phyloP scores from a whole-genome alignment of 306 rosid species.

The Ormosia semicastrata region DNA sequence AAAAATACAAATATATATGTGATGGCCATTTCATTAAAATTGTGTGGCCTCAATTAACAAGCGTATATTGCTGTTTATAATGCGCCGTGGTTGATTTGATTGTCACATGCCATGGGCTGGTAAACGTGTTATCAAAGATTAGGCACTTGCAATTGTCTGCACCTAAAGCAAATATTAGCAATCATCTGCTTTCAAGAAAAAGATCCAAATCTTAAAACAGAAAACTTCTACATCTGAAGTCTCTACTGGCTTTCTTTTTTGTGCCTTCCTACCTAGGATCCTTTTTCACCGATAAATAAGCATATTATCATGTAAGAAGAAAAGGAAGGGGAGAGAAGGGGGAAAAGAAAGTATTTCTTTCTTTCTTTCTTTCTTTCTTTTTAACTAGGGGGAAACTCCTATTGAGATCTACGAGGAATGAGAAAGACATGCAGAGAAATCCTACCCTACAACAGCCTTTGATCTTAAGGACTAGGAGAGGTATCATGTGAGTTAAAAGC shows the following conservation, averaged over 20 bases:
- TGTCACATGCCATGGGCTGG: not conserved
- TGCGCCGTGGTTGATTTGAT: not conserved
- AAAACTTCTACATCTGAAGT: not conserved
- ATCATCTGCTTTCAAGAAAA: not conserved
- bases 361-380: not conserved
- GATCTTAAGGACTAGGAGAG: not conserved
- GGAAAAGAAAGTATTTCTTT: not conserved
- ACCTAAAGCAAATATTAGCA: not conserved
- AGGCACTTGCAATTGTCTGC: slow-evolving; percentile 1
- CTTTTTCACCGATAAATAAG: too few species aligned
- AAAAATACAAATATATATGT: not conserved
- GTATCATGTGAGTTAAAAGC: not conserved
- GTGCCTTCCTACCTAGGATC: too few species aligned
- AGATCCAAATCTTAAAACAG: not conserved
- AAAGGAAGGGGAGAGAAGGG: not conserved
- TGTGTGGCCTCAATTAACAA: not conserved
- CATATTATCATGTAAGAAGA: not conserved
- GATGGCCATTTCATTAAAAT: not conserved
- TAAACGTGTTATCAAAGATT: slow-evolving; percentile 16
- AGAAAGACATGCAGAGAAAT: too few species aligned
- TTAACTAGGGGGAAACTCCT: too few species aligned
- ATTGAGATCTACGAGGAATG: too few species aligned
- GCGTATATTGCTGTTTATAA: not conserved
- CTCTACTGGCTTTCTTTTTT: not conserved
- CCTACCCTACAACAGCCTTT: too few species aligned